Base-by-base conservation (phyloP, 148 eudicot genomes). In the Talinum fruticosum region DNA sequence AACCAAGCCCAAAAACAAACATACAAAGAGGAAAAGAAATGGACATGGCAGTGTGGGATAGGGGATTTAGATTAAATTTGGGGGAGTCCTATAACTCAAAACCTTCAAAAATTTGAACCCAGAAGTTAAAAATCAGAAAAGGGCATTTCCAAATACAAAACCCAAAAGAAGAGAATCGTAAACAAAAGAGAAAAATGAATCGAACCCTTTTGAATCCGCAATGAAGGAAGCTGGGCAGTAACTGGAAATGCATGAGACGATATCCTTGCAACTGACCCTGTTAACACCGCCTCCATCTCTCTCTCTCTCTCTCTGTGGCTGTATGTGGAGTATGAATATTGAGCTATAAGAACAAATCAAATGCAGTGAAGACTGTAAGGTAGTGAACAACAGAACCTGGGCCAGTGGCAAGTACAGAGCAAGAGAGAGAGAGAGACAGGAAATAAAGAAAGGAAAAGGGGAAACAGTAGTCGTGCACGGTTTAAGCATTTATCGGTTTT, bases 281-380 rank as follows among this genome's bases (percentile, higher is more conserved):
- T 32, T 21, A 76, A 29, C 41, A 82, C n/a, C 15, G 84, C 71
- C 66, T 82, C 78, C 85, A 82, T 82, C 5, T 72, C 53, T 73
- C 74, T 59, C 67, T 45, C 37, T n/a, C 65, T 12, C 41, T 32
- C 75, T 53, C 49, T 62, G 47, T 64, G 23, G 0, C 15, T 1
- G 26, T 59, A 15, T 36, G 8, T 34, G 70, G 14, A 24, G 29
- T 62, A 7, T 66, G 30, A 2, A 41, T 14, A 8, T 8, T 41
- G 33, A 8, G 44, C 51, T 6, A 23, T 0, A 38, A 23, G 18
- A 44, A 69, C 14, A 69, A 13, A 19, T 68, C 44, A 37, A 36
- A 38, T 38, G 49, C 44, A 37, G 36, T 66, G 41, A 21, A 15
- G 10, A 19, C 19, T 21, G 41, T 0, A 8, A 10, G 16, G 13